These are phyloP conservation scores for Pogostemon cablin DNA, from an alignment of 257 asterid genomes.

Conservation along the genomic window DNA sequence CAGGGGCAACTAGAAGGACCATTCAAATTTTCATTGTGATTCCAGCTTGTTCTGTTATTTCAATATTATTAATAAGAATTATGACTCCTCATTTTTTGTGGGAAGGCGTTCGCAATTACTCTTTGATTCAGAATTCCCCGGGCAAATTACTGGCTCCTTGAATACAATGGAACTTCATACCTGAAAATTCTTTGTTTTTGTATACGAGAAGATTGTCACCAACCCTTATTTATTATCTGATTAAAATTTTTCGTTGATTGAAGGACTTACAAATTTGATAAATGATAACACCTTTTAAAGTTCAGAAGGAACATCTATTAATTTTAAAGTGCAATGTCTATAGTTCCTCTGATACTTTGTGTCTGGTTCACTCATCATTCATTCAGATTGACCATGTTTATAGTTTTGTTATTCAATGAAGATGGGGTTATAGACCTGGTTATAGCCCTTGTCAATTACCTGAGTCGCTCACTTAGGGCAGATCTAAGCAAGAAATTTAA, in stretches of 20 bases:
- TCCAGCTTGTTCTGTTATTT: background rate
- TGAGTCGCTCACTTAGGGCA: constrained; percentile 9
- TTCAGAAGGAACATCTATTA: constrained; percentile 3
- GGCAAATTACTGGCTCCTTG: background rate
- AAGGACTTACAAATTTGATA: no score
- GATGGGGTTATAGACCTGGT: background rate
- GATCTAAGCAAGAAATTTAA: background rate
- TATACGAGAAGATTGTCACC: background rate
- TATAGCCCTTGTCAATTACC: background rate
- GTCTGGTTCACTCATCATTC: background rate
- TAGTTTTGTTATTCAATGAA: background rate
- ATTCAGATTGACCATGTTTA: background rate
- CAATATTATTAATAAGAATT: background rate
- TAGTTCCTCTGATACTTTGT: background rate
- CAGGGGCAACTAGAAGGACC: background rate
- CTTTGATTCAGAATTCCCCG: background rate
- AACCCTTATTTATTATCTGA: background rate
- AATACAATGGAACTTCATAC: background rate
- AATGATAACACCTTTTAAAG: background rate
- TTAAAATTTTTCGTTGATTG: no score
- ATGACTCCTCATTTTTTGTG: background rate
- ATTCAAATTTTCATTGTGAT: background rate
- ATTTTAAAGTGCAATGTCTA: background rate
- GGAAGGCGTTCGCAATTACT: background rate
- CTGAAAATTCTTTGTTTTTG: background rate